A percentile compares a stretch with the other conserved stretches of the same genome.
These are phyloP conservation scores for Crucihimalaya himalaica DNA, from an alignment of 345 rosid species.

Conservation along the genomic window DNA sequence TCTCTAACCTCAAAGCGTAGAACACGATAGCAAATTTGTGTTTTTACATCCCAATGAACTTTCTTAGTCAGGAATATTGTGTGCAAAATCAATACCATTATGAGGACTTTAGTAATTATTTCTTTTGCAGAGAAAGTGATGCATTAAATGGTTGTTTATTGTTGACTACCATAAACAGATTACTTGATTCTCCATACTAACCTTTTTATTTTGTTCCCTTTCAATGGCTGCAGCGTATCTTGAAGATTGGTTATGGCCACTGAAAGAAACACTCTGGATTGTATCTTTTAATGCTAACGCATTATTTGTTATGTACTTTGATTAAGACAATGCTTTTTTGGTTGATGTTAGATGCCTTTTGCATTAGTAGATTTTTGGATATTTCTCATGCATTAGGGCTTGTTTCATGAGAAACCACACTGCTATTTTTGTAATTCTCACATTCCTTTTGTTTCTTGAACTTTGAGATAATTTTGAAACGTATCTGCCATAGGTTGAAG, in stretches of 20 bases:
- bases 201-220: background rate
- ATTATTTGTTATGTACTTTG: background rate
- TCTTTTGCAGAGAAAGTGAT: background rate
- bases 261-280: constrained; percentile 5
- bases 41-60: background rate
- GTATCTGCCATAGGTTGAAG: background rate
- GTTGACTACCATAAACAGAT: constrained; percentile 8
- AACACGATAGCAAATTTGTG: background rate
- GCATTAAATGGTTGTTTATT: background rate
- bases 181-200: background rate
- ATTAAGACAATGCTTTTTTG: background rate
- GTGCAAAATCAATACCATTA: background rate
- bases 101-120: background rate
- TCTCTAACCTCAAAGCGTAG: background rate
- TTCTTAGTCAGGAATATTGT: background rate
- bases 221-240: constrained; percentile 26
- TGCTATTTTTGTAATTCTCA: background rate
- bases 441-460: background rate
- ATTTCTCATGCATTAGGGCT: background rate
- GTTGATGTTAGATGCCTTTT: background rate
- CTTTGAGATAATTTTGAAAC: background rate
- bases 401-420: constrained; percentile 4
- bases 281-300: constrained; percentile 24
- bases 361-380: background rate
- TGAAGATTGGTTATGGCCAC: constrained; percentile 27